phyloP scores from a whole-genome alignment of 2,329 filamentous ascomycete species.

The Chaetomiaceae sp. region DNA sequence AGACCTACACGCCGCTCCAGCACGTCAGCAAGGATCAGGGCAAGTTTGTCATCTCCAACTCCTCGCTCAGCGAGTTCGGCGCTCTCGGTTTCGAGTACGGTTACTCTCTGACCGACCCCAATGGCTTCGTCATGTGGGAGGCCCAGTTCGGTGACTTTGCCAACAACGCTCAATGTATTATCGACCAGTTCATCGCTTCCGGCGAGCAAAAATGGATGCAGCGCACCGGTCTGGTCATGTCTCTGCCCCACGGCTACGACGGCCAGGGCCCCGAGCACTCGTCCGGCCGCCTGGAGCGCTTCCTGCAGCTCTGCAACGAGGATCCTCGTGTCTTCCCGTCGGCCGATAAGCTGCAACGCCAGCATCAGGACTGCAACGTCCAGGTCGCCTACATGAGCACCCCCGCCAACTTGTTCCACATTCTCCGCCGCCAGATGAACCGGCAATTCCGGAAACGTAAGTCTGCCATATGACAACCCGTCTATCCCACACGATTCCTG shows the following conservation, averaged over 20 bases:
- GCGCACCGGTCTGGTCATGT: conserved; percentile 93
- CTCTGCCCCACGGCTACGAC: conserved; percentile 94
- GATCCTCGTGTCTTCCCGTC: conserved; percentile 90
- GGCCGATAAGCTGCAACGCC: conserved; percentile 83
- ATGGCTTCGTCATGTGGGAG: conserved; percentile 98
- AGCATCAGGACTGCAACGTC: conserved; percentile 99
- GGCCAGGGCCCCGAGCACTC: conserved; percentile 98
- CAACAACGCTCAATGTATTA: conserved; percentile 98
- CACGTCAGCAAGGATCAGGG: conserved; percentile 86
- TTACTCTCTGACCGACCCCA: conserved; percentile 94
- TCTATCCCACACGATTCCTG: neutral
- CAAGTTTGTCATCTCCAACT: conserved; percentile 96
- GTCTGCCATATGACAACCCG: conserved; percentile 34
- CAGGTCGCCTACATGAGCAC: conserved; percentile 98
- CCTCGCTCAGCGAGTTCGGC: conserved; percentile 67
- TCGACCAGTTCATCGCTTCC: conserved; percentile 97
- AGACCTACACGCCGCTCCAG: conserved; percentile 88
- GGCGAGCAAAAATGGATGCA: conserved; percentile 99
- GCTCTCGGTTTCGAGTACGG: conserved; percentile 97
- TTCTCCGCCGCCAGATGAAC: conserved; percentile 95
- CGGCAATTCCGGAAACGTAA: conserved; percentile 98
- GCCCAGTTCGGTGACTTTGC: conserved; percentile 99
- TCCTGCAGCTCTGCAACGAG: conserved; percentile 95
- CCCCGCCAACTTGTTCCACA: conserved; percentile 93
- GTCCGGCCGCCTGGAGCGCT: conserved; percentile 93